Base-by-base conservation (phyloP, 371 early-diverging fungal genomes). In the Mucor saturninus region DNA sequence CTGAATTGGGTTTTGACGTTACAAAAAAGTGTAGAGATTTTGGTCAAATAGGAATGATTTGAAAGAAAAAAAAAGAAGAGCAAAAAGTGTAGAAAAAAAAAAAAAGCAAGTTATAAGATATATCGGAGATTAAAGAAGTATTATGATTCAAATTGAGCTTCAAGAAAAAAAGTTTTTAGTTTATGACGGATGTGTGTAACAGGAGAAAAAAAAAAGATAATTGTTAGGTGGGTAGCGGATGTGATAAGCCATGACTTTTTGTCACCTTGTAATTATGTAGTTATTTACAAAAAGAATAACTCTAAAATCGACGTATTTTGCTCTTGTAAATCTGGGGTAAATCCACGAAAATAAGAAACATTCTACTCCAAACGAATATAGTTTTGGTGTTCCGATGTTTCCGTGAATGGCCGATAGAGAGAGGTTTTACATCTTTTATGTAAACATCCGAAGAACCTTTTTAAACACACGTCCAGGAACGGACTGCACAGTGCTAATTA, bases 381-480 rank as follows among this genome's bases (percentile, higher is more conserved):
- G 48, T 65, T 21, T 65, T 67, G 59, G 62, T 67, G 53, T 62
- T 46, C 67, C 67, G 67, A 67, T 53, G 53, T 67, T 67, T 62
- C 67, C 67, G 67, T 67, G 67, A 67, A 67, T 62, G 62, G 67
- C 67, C 67, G 67, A 67, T 40, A 52, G 29, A 55, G 29, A 55
- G 40, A 15, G 7, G 15, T 49, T 50, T 50, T 50, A 30, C 30
- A 14, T 50, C 29, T 30, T 26, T 54, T 37, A 4, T 21, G 21
- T 14, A 15, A 6, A n/a, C 26, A n/a, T 21, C 30, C 29, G 11
- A 42, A 11, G 30, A 30, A 14, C 32, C 9, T 13, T 31, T 51
- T 8, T 35, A 39, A n/a, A 4, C 50, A 29, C 5, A 3, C 50
- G 15, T 28, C 29, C 48, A 48, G 48, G 48, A 8, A 48, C 48